Conservation (phyloP, 768 basidiomycete species). For the Pleurotus ostreatus region DNA sequence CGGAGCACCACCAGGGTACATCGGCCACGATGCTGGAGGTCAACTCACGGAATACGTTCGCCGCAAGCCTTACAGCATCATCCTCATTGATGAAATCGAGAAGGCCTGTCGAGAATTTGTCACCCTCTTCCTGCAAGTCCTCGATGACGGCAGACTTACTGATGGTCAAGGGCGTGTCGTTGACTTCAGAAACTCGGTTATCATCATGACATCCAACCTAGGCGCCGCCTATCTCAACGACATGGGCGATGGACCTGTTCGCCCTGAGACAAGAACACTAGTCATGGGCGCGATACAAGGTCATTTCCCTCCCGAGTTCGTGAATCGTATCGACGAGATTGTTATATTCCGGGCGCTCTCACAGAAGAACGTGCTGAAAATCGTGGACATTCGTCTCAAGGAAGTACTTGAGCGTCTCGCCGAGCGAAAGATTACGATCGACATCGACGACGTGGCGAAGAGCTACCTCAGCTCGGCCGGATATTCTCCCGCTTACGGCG, state of each 20-base stretch:
- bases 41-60: conserved; percentile 93
- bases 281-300: conserved; percentile 78
- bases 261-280: conserved; percentile 49
- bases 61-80: conserved; percentile 84
- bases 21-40: conserved; percentile 87
- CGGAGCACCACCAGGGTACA: conserved; percentile 77
- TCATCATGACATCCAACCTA: conserved; percentile 93
- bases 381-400: conserved; percentile 83
- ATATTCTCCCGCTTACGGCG: conserved; percentile 83
- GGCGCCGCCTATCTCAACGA: conserved; percentile 77
- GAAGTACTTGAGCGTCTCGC: conserved; percentile 82
- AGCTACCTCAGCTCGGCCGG: conserved; percentile 71
- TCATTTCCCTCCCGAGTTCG: conserved; percentile 91
- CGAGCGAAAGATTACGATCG: conserved; percentile 76
- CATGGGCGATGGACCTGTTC: conserved; percentile 68
- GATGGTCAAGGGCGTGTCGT: conserved; percentile 90
- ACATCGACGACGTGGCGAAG: conserved; percentile 74
- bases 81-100: conserved; percentile 87
- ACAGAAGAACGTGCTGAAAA: conserved; percentile 68
- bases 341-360: conserved; percentile 85
- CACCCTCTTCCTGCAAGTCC: conserved; percentile 64
- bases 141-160: conserved; percentile 90
- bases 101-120: conserved; percentile 74
- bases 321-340: conserved; percentile 87
- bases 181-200: conserved; percentile 88